phyloP scores from a whole-genome alignment of 2,329 filamentous ascomycete genomes.

The Trematosphaeria pertusa region DNA sequence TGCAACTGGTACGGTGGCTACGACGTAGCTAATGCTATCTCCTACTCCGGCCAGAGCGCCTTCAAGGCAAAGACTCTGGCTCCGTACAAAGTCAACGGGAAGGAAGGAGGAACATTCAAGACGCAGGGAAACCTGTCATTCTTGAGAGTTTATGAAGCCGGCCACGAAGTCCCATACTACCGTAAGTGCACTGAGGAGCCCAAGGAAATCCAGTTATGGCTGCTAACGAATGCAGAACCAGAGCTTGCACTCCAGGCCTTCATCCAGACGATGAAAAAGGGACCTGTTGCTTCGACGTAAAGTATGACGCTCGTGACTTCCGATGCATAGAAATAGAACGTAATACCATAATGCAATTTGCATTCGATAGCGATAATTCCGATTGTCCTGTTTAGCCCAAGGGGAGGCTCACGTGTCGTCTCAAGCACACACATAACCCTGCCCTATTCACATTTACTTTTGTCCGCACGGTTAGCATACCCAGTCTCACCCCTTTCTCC shows the following conservation, averaged over 20 bases:
- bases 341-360: not conserved
- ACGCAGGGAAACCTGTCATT: conserved; percentile 72
- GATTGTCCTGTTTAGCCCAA: not conserved
- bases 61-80: conserved; percentile 54
- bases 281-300: conserved; percentile 46
- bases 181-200: conserved; percentile 25
- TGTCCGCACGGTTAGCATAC: no score
- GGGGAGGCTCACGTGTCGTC: not conserved
- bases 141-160: conserved; percentile 54
- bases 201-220: not conserved
- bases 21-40: conserved; percentile 46
- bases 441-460: not conserved
- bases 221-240: conserved; percentile 42
- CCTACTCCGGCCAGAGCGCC: conserved; percentile 42
- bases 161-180: conserved; percentile 59
- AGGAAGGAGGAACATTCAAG: conserved; percentile 60
- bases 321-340: not conserved
- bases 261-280: conserved; percentile 53
- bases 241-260: conserved; percentile 56
- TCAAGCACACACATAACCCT: not conserved
- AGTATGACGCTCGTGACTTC: not conserved
- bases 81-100: conserved; percentile 51
- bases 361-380: not conserved
- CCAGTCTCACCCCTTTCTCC: no score
- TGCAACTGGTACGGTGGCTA: conserved; percentile 53